Base-by-base conservation (phyloP, 106 monocot species). In the Allium cepa region DNA sequence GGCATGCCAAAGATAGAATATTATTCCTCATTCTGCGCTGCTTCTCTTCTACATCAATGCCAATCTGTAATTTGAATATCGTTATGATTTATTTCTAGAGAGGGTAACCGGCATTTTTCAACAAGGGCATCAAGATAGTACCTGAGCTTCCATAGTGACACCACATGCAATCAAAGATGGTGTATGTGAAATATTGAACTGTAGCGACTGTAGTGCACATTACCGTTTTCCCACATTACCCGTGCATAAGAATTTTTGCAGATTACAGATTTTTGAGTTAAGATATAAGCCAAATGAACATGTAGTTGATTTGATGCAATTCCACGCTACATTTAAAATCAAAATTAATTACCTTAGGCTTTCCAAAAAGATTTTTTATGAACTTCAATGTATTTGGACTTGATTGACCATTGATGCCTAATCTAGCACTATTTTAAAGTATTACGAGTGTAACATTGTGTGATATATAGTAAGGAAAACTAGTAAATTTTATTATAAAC, bases 141-240 rank as follows among this genome's bases (percentile, higher is more conserved):
- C 97, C 13, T 73, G 80, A 46, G 68, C 56, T 62, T 79, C 78
- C 18, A 75, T 10, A 15, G 97, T 70, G 47, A 97, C 71, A 53
- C 84, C 88, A 77, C 97, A 92, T 2, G 92, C 87, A 75, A 97
- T 86, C 78, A 97, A 75, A 36, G 97, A 87, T 67, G 92, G 84
- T 65, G 92, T 79, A 69, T 97, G 97, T 58, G 97, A 97, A 82
- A 97, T 57, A 81, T 86, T 97, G 59, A 97, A 97, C 60, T 84
- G 82, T 72, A 89, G 73, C 53, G 84, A 71, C 17, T 83, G 78
- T 49, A 73, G 74, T 8, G 11, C 28, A 66, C 76, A 83, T 75
- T 74, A 53, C 68, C 77, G 47, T 72, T n/a, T 68, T 73, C 69
- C 86, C 86, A 84, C 8, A 76, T 61, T 55, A 97, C 75, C 97